A percentile compares a stretch with the other conserved stretches of the same genome.
Evolutionary conservation across 371 early-diverging fungal species (phyloP).

Genomic region (Mortierella sp.): DNA sequence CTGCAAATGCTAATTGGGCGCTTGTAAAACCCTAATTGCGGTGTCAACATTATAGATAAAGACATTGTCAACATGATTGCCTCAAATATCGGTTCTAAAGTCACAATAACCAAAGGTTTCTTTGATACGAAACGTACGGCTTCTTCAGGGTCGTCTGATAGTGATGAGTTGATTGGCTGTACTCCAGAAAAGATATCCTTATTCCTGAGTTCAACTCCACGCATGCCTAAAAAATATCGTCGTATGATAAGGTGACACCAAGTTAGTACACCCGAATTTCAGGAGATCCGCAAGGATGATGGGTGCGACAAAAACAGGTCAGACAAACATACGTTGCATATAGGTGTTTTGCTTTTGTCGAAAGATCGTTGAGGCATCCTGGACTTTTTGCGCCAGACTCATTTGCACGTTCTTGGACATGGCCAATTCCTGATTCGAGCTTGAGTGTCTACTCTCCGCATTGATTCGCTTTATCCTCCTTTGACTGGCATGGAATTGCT

Average conservation of each 20-base stretch:
- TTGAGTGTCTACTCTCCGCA: slow-evolving; percentile 59
- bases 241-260: neutral
- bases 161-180: slow-evolving; percentile 38
- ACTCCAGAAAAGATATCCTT: slow-evolving; percentile 53
- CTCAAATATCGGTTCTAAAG: neutral
- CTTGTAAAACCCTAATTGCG: slow-evolving; percentile 81
- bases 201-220: slow-evolving; percentile 54
- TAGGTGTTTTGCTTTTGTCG: slow-evolving; percentile 90
- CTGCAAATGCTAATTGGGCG: slow-evolving; percentile 82
- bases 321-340: slow-evolving; percentile 77
- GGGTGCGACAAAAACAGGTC: neutral
- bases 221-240: slow-evolving; percentile 30
- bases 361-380: slow-evolving; percentile 85
- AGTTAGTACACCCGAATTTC: neutral
- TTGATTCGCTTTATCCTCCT: slow-evolving; percentile 83
- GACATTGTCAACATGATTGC: neutral
- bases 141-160: slow-evolving; percentile 58
- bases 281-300: neutral
- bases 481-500: slow-evolving; percentile 91
- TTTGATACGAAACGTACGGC: slow-evolving; percentile 50
- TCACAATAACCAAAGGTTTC: too few species aligned
- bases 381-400: slow-evolving; percentile 90
- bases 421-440: slow-evolving; percentile 71
- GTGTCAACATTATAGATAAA: neutral
- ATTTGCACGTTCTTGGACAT: slow-evolving; percentile 91